Conservation (phyloP, 2,329 filamentous ascomycete genomes). For the Apiospora hydei region DNA sequence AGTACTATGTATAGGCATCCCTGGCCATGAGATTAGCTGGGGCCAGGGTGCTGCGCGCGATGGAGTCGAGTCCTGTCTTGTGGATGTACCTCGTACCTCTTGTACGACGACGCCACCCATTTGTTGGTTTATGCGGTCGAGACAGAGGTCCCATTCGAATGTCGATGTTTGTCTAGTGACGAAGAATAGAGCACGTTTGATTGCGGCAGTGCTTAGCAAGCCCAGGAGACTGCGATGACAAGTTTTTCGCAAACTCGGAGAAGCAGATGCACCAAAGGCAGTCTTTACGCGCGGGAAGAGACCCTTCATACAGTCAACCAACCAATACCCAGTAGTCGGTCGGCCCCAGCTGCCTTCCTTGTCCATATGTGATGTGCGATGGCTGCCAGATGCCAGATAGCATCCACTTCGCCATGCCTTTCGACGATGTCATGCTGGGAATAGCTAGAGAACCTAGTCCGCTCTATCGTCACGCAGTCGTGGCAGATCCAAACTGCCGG, state of each 20-base stretch:
- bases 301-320: background rate
- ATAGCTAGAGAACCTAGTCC: background rate
- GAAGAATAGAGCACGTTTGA: background rate
- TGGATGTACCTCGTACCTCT: conserved; percentile 14
- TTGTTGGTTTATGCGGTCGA: background rate
- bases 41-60: conserved; percentile 1
- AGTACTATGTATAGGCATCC: background rate
- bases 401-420: conserved; percentile 14
- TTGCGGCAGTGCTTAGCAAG: background rate
- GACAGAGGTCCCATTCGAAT: background rate
- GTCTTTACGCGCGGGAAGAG: background rate
- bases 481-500: conserved; percentile 9
- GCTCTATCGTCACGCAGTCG: background rate
- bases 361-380: conserved; percentile 7
- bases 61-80: conserved; percentile 1
- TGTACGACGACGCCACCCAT: background rate
- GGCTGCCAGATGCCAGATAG: conserved; percentile 10
- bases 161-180: background rate
- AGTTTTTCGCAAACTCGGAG: background rate
- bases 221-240: background rate
- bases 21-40: conserved; percentile 14
- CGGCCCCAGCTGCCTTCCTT: conserved; percentile 12
- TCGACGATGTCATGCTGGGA: conserved; percentile 8
- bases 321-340: background rate
- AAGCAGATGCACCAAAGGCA: background rate